Evolutionary conservation across 1,284 basidiomycete species (phyloP).

Genomic region (Malassezia furfur): DNA sequence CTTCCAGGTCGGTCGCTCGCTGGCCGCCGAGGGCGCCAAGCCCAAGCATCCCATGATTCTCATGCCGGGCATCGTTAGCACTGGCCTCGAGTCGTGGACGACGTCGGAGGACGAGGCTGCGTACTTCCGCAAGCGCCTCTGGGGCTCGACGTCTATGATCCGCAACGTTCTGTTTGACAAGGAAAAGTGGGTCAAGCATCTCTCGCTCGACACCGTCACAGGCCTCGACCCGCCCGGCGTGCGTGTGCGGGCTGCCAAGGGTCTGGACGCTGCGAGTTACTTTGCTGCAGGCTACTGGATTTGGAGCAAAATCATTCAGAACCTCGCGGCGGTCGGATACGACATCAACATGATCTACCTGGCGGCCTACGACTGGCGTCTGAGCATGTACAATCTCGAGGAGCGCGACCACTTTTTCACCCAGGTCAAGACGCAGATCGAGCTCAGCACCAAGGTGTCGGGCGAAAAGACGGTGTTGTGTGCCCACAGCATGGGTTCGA

Average conservation of each 20-base stretch:
- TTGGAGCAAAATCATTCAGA: conserved; percentile 78
- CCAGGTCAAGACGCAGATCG: conserved; percentile 71
- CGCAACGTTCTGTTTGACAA: conserved; percentile 75
- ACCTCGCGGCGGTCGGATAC: conserved; percentile 58
- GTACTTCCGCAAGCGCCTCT: conserved; percentile 43
- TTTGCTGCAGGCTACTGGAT: conserved; percentile 85
- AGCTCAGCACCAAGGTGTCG: conserved; percentile 65
- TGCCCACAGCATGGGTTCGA: conserved; percentile 58
- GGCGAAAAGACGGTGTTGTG: conserved; percentile 75
- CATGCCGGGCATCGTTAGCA: conserved; percentile 43
- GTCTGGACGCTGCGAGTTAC: conserved; percentile 63
- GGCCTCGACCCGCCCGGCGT: conserved; percentile 82
- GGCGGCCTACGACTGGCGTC: conserved; percentile 52
- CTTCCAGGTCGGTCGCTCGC: conserved; percentile 34
- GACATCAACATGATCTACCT: conserved; percentile 43
- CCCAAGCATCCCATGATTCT: conserved; percentile 44
- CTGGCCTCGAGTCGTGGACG: conserved; percentile 45
- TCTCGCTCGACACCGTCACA: conserved; percentile 77
- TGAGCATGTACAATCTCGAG: conserved; percentile 81
- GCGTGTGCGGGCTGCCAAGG: conserved; percentile 84
- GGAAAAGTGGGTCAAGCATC: conserved; percentile 75
- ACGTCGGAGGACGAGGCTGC: conserved; percentile 26
- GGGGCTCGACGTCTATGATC: conserved; percentile 59
- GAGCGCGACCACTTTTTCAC: conserved; percentile 88
- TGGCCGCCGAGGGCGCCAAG: conserved; percentile 25